Evolutionary conservation across 2,329 filamentous ascomycete species (phyloP).

Genomic region (Trichoderma arundinaceum): DNA sequence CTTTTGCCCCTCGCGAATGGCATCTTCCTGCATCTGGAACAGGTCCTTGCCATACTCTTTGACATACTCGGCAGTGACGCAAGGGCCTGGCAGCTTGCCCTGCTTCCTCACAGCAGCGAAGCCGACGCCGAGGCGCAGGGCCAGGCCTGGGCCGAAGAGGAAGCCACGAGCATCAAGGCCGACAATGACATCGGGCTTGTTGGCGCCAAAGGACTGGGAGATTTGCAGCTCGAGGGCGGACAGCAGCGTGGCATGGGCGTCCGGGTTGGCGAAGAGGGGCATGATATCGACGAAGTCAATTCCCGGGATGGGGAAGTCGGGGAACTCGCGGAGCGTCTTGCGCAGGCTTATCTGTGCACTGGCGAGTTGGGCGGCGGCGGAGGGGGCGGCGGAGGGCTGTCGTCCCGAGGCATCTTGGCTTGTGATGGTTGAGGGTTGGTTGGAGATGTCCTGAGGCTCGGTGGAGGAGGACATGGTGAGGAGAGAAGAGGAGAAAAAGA

Average conservation of each 20-base stretch:
- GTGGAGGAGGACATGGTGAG: slow-evolving; percentile 45
- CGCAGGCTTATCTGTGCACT: slow-evolving; percentile 73
- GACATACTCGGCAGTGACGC: slow-evolving; percentile 81
- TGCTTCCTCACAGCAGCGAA: slow-evolving; percentile 95
- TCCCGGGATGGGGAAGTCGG: slow-evolving; percentile 89
- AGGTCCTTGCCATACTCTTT: slow-evolving; percentile 97
- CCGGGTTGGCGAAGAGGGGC: slow-evolving; percentile 84
- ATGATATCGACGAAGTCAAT: slow-evolving; percentile 98
- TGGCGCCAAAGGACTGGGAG: slow-evolving; percentile 62
- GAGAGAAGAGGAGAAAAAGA: slow-evolving; percentile 36
- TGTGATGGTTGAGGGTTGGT: slow-evolving; percentile 39
- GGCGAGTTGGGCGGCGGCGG: slow-evolving; percentile 69
- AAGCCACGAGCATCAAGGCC: slow-evolving; percentile 95
- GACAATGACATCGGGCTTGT: slow-evolving; percentile 85
- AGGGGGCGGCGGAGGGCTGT: slow-evolving; percentile 66
- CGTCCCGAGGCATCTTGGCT: slow-evolving; percentile 65
- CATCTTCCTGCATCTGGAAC: slow-evolving; percentile 93
- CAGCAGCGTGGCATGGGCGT: slow-evolving; percentile 76
- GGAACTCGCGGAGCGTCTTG: slow-evolving; percentile 78
- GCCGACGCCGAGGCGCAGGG: slow-evolving; percentile 77
- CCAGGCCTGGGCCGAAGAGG: slow-evolving; percentile 89
- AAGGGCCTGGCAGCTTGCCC: slow-evolving; percentile 93
- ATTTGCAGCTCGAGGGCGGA: slow-evolving; percentile 86
- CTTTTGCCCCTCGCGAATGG: slow-evolving; percentile 83
- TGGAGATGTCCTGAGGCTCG: slow-evolving; percentile 33